Percentiles rank a stretch among this genome's conserved stretches.
These are phyloP conservation scores for Paecilomyces sp. DNA, from an alignment of 2,329 filamentous ascomycete genomes.

Conservation along the genomic window DNA sequence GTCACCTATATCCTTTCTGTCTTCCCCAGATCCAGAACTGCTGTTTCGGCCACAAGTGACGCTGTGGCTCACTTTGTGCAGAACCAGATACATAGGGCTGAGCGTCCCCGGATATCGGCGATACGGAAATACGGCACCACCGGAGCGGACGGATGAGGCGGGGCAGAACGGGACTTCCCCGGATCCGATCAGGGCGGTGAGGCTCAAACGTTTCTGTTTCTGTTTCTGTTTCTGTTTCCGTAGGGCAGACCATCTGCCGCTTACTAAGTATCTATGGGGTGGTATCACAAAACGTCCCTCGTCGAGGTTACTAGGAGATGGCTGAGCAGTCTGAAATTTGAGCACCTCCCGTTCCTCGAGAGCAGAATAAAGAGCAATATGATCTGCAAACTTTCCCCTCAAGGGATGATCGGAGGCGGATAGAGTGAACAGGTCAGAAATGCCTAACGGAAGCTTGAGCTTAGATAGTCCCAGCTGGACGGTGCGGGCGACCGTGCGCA, in stretches of 20 bases:
- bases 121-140: neutral
- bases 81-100: neutral
- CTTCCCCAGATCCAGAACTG: no score
- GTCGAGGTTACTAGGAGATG: neutral
- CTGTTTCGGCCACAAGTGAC: neutral
- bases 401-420: neutral
- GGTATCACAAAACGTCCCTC: no score
- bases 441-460: neutral
- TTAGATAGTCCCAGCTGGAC: neutral
- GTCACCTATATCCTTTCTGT: neutral
- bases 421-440: neutral
- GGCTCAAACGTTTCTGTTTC: neutral
- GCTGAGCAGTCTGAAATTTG: neutral
- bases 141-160: neutral
- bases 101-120: neutral
- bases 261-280: no score
- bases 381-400: neutral
- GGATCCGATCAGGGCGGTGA: neutral
- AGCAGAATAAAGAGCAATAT: no score
- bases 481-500: neutral
- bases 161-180: neutral
- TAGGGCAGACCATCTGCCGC: no score
- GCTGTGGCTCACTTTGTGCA: neutral
- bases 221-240: neutral
- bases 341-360: neutral